These are phyloP conservation scores for Porodaedalea pini DNA, from an alignment of 1,284 basidiomycete species.

Conservation along the genomic window DNA sequence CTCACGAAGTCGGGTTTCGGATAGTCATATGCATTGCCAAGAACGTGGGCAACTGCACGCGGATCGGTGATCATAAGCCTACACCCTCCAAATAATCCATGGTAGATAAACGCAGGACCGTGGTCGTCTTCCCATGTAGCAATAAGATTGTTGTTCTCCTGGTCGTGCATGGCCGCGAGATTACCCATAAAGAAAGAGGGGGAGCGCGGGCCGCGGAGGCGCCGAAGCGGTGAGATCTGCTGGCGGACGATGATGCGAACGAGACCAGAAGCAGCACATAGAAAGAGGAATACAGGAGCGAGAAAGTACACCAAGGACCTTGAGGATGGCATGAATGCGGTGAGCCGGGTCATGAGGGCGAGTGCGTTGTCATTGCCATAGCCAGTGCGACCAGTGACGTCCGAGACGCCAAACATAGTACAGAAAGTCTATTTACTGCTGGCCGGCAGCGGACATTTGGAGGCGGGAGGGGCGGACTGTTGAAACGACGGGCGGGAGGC, in stretches of 20 bases:
- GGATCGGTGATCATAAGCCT: conserved; percentile 61
- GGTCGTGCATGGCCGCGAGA: conserved; percentile 51
- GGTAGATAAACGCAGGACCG: conserved; percentile 52
- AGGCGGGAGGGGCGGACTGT: not conserved
- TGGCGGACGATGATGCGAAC: conserved; percentile 34
- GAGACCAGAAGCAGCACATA: conserved; percentile 32
- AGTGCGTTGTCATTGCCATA: conserved; percentile 2
- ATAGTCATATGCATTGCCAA: conserved; percentile 57
- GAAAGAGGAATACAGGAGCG: conserved; percentile 22
- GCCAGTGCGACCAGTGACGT: not conserved
- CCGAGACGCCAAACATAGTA: conserved; percentile 1
- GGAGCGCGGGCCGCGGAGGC: conserved; percentile 37
- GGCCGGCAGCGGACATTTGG: conserved; percentile 8
- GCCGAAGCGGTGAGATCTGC: conserved; percentile 36
- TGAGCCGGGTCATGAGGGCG: not conserved
- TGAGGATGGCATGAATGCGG: not conserved
- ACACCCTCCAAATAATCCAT: conserved; percentile 50
- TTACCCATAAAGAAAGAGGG: conserved; percentile 53
- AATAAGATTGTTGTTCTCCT: conserved; percentile 53
- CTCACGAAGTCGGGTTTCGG: conserved; percentile 65
- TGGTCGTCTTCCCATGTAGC: conserved; percentile 44
- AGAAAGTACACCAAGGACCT: conserved; percentile 9
- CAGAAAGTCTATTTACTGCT: conserved; percentile 5
- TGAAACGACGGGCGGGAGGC: not conserved
- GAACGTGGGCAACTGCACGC: conserved; percentile 55